These are phyloP conservation scores for Ascosphaera apis DNA, from an alignment of 2,329 filamentous ascomycete genomes.

Conservation along the genomic window DNA sequence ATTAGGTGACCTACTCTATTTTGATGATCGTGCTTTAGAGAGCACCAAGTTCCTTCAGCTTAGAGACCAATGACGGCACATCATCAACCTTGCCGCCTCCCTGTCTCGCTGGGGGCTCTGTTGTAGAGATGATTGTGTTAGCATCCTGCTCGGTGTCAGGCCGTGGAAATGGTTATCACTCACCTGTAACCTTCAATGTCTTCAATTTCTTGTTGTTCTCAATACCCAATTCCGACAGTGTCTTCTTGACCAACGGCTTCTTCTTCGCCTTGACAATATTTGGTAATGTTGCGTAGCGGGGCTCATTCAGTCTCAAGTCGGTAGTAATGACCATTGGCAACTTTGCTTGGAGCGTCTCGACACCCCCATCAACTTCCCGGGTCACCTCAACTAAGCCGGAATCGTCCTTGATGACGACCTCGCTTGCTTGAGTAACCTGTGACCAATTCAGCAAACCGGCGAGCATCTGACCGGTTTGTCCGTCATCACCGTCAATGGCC, in stretches of 20 bases:
- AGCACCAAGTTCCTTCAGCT: conserved; percentile 89
- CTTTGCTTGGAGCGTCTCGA: conserved; percentile 67
- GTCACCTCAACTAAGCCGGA: conserved; percentile 53
- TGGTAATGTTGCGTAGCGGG: conserved; percentile 78
- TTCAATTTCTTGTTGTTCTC: conserved; percentile 56
- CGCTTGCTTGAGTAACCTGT: conserved; percentile 81
- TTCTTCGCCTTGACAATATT: conserved; percentile 99
- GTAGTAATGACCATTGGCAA: conserved; percentile 89
- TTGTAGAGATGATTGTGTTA: conserved; percentile 2
- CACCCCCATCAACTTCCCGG: conserved; percentile 84
- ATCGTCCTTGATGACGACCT: conserved; percentile 49
- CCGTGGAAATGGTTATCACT: conserved; percentile 14
- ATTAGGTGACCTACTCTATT: no score
- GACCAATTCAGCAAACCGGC: conserved; percentile 79
- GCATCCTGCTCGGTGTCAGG: no score
- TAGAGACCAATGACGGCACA: conserved; percentile 79
- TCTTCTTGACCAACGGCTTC: conserved; percentile 93
- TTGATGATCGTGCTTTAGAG: conserved; percentile 28
- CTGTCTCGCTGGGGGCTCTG: conserved; percentile 67
- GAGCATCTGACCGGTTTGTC: conserved; percentile 95
- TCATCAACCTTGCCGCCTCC: conserved; percentile 94
- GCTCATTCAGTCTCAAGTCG: conserved; percentile 83
- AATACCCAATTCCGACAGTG: conserved; percentile 56
- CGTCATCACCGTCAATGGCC: conserved; percentile 89
- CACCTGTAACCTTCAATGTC: conserved; percentile 69